A percentile compares a stretch with the other conserved stretches of the same genome.
These are phyloP conservation scores for Musa troglodytarum DNA, from an alignment of 176 grass and related monocot species.

Conservation along the genomic window DNA sequence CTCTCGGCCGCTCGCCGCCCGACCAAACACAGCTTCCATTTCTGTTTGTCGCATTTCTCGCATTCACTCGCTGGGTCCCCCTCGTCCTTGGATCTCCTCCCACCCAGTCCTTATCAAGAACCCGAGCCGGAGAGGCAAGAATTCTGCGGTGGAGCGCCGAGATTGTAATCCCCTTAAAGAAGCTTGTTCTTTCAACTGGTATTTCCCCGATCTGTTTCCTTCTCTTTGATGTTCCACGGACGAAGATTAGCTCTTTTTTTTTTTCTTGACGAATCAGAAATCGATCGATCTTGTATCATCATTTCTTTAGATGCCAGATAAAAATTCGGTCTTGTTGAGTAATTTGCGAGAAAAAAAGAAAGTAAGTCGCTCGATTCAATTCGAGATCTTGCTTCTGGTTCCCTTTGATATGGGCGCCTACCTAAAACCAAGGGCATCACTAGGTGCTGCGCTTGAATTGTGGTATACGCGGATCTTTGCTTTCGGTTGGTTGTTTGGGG, in stretches of 20 bases:
- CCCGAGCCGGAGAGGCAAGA: neutral
- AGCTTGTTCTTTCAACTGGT: neutral
- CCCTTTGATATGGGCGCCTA: neutral
- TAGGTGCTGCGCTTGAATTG: neutral
- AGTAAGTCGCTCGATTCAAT: neutral
- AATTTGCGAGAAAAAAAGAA: neutral
- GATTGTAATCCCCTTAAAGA: neutral
- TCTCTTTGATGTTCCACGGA: neutral
- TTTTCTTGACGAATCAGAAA: neutral
- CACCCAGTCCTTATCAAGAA: neutral
- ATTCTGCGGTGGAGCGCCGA: neutral
- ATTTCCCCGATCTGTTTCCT: neutral
- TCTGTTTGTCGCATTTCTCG: neutral
- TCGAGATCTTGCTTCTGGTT: neutral
- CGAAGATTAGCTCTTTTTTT: neutral
- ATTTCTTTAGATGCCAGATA: neutral
- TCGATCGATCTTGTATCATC: neutral
- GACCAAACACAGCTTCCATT: neutral
- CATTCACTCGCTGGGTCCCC: neutral
- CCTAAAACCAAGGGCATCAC: neutral
- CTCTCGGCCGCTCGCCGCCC: too few relatives aligned
- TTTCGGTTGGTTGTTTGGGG: too few relatives aligned
- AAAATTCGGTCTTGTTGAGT: neutral
- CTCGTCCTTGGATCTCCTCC: neutral
- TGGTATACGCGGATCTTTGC: neutral